These are phyloP conservation scores for Corchorus olitorius DNA, from an alignment of 345 rosid genomes.

Conservation along the genomic window DNA sequence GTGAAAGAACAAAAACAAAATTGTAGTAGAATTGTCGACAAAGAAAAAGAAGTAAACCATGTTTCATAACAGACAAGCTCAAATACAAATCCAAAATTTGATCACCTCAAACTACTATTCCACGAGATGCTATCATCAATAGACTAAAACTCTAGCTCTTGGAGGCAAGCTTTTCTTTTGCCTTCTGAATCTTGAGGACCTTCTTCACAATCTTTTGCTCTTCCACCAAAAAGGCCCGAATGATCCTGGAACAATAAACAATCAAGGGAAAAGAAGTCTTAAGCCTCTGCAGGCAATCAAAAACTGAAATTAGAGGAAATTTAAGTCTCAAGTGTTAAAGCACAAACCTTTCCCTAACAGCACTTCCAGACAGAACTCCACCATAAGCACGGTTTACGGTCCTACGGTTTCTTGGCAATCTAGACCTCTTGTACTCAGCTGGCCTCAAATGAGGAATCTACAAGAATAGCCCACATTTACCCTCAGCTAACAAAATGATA, in stretches of 20 bases:
- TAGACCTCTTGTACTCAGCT: constrained; percentile 80
- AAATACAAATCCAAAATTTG: not conserved
- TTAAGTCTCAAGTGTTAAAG: not conserved
- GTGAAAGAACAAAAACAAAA: constrained; percentile 8
- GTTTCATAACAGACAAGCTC: not conserved
- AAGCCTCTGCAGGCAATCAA: not conserved
- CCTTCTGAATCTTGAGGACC: constrained; percentile 24
- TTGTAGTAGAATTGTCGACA: constrained; percentile 18
- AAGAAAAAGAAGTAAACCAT: not conserved
- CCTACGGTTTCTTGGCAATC: constrained; percentile 72
- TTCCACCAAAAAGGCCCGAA: constrained; percentile 77
- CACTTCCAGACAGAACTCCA: constrained; percentile 79
- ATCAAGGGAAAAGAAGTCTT: not conserved
- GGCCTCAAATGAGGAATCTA: constrained; percentile 95
- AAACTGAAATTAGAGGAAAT: not conserved
- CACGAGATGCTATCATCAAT: not conserved
- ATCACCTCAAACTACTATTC: not conserved
- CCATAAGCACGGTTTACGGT: constrained; percentile 93
- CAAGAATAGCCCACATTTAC: not conserved
- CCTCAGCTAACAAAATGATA: not conserved
- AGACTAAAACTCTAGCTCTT: constrained; percentile 18
- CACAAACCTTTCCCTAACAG: constrained; percentile 82
- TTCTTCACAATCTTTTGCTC: constrained; percentile 83
- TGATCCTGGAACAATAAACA: constrained; percentile 44
- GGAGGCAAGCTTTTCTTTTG: constrained; percentile 23